Evolutionary conservation across 352 stramenopile species (phyloP), one percentile per base, ranked within the genome.

Genomic region (Peronospora farinosa): DNA sequence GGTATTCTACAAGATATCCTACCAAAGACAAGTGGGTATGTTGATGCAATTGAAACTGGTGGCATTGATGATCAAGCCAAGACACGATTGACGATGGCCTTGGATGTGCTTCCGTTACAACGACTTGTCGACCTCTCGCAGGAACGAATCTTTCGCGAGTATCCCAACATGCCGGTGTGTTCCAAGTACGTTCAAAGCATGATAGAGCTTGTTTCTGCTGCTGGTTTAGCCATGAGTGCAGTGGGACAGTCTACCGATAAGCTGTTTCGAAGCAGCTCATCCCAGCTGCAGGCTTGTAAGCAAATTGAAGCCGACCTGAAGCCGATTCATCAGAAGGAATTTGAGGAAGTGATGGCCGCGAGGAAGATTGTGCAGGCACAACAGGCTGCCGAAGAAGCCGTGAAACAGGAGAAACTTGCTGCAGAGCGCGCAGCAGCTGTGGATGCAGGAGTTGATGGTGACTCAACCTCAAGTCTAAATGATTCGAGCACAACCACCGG

Each of bases 181-280:
- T 92, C 82, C 2, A 82, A 84, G 38, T 93, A 94, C 40, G 62
- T 96, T 5, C 82, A 96, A 72, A 85, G 78, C 38, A 66, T 96
- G 11, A 56, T 86, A 4, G 86, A 96, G 47, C 61, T 96, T 6
- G 72, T 91, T n/a, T 75, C 84, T 10, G 74, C 78, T 32, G 71
- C 70, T 39, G 78, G 72, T 0, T 66, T 92, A 16, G 78, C 74
- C 10, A 74, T 84, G 41, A 72, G 63, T 41, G 60, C 71, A 7
- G 57, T 85, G n/a, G 76, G 76, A 0, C 41, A 73, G 16, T 55
- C 67, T 10, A 74, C 67, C 0, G 72, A 85, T 17, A 44, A 63
- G 7, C 52, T 88, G 9, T 88, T 88, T 41, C 51, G 59, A 45
- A 72, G 52, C 38, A 67, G 81, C 13, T 54, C 67, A 8, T 62